A percentile compares a stretch with the other conserved stretches of the same genome.
These are phyloP conservation scores for Conidiobolus incongruus DNA, from an alignment of 371 early-diverging fungal species.

Conservation along the genomic window DNA sequence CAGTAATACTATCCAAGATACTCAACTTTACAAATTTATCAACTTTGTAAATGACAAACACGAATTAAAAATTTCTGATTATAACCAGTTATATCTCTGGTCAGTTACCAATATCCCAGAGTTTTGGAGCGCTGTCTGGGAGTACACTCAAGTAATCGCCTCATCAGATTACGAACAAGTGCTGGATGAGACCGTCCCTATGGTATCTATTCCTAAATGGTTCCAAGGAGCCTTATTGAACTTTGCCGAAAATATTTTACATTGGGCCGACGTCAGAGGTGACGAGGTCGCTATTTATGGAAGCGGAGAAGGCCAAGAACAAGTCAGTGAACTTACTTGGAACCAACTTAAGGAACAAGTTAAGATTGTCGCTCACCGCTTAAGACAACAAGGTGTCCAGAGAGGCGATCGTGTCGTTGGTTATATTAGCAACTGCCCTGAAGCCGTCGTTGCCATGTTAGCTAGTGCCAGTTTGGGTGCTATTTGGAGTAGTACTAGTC, in stretches of 20 bases:
- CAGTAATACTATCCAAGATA: too few relatives aligned
- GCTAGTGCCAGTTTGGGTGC: constrained; percentile 88
- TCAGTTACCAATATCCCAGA: constrained; percentile 38
- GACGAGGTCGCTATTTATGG: constrained; percentile 51
- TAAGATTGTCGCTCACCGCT: constrained; percentile 39
- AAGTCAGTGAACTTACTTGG: constrained; percentile 31
- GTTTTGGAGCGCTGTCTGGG: constrained; percentile 84
- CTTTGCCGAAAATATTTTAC: constrained; percentile 78
- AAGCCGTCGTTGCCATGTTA: constrained; percentile 74
- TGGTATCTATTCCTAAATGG: constrained; percentile 81
- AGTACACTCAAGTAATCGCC: constrained; percentile 40
- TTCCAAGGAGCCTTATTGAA: constrained; percentile 66
- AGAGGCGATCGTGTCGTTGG: constrained; percentile 83
- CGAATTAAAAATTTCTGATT: too few relatives aligned
- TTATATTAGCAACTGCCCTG: constrained; percentile 76
- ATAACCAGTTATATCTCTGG: constrained; percentile 59
- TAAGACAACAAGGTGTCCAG: constrained; percentile 39
- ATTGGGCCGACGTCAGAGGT: constrained; percentile 31
- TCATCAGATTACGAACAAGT: constrained; percentile 23
- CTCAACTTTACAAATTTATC: too few relatives aligned
- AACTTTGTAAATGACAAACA: too few relatives aligned
- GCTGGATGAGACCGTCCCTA: constrained; percentile 34
- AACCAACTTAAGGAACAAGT: constrained; percentile 52
- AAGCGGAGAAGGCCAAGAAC: constrained; percentile 19
- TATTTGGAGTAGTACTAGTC: constrained; percentile 87